phyloP scores from a whole-genome alignment of 257 asterid genomes.

The Haberlea rhodopensis region DNA sequence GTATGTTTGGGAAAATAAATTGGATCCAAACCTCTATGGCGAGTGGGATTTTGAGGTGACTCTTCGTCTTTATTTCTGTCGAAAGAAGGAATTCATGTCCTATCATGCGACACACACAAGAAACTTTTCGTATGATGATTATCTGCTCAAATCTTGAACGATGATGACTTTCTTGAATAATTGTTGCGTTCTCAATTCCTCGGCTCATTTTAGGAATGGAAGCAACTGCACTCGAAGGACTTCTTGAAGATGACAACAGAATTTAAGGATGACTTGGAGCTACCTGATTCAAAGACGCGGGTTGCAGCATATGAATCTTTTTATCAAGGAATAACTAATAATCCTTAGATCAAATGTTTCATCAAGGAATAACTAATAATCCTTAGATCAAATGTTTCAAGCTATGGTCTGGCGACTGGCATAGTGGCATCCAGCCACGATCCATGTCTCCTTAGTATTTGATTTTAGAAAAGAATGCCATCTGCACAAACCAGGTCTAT shows the following conservation, averaged over 20 bases:
- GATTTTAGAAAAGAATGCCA: not conserved
- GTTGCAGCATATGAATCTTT: slow-evolving; percentile 41
- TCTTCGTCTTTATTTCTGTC: not conserved
- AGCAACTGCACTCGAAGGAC: slow-evolving; percentile 39
- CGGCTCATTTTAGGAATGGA: slow-evolving; percentile 38
- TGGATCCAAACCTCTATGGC: slow-evolving; percentile 66
- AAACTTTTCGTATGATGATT: not conserved
- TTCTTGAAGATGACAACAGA: slow-evolving; percentile 52
- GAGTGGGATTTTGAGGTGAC: slow-evolving; percentile 77
- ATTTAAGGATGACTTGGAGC: slow-evolving; percentile 47
- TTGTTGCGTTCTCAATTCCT: not conserved
- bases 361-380: slow-evolving; percentile 28
- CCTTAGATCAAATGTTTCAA: not conserved
- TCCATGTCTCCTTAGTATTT: not conserved
- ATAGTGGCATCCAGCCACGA: not conserved
- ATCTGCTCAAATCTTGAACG: not conserved
- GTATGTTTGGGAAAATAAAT: slow-evolving; percentile 62
- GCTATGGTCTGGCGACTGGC: not conserved
- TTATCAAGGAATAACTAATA: slow-evolving; percentile 31
- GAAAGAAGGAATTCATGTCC: not conserved
- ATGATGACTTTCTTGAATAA: not conserved
- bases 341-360: slow-evolving; percentile 24
- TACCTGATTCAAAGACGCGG: slow-evolving; percentile 42
- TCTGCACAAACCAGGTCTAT: not conserved
- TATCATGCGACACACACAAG: not conserved